Percentiles rank a stretch among this genome's conserved stretches.
These are phyloP conservation scores for Calocera viscosa DNA, from an alignment of 768 basidiomycete genomes.

Conservation along the genomic window DNA sequence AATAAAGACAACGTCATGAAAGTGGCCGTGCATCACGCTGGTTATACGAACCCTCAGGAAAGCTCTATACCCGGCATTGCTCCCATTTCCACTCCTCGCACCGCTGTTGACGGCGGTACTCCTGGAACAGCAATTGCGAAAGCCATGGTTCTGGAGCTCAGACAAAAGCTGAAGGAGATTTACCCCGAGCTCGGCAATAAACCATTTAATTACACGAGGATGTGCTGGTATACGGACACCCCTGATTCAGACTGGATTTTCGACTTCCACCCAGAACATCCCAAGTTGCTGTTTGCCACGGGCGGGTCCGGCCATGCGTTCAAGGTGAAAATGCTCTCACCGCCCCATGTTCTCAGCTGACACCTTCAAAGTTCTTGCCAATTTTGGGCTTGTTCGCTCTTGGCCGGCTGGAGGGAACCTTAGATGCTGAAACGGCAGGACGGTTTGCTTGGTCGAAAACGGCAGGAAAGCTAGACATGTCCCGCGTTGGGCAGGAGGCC, in stretches of 20 bases:
- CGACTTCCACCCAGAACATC: slow-evolving; percentile 50
- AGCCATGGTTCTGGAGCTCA: slow-evolving; percentile 37
- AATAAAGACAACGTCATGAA: slow-evolving; percentile 42
- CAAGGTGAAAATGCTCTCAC: too few species aligned
- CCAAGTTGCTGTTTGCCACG: slow-evolving; percentile 64
- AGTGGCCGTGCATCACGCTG: slow-evolving; percentile 60
- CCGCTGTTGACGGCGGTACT: slow-evolving; percentile 27
- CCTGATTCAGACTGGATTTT: slow-evolving; percentile 83
- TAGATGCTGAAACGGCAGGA: slow-evolving; percentile 39
- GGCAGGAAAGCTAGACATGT: slow-evolving; percentile 1
- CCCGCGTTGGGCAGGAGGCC: not conserved
- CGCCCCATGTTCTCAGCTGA: too few species aligned
- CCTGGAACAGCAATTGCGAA: slow-evolving; percentile 57
- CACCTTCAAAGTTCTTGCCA: slow-evolving; percentile 59
- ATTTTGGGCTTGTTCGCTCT: slow-evolving; percentile 66
- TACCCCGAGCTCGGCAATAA: slow-evolving; percentile 71
- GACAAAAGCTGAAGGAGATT: slow-evolving; percentile 40
- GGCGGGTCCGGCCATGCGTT: slow-evolving; percentile 81
- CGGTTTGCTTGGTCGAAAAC: slow-evolving; percentile 42
- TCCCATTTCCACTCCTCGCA: slow-evolving; percentile 56
- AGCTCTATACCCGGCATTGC: not conserved
- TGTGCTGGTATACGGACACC: slow-evolving; percentile 94
- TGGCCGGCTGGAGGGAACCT: slow-evolving; percentile 52
- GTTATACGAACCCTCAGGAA: slow-evolving; percentile 37
- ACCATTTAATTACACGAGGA: slow-evolving; percentile 55